A percentile compares a stretch with the other conserved stretches of the same genome.
phyloP scores from a whole-genome alignment of 208 protist species.

The Borovskyia barvae region DNA sequence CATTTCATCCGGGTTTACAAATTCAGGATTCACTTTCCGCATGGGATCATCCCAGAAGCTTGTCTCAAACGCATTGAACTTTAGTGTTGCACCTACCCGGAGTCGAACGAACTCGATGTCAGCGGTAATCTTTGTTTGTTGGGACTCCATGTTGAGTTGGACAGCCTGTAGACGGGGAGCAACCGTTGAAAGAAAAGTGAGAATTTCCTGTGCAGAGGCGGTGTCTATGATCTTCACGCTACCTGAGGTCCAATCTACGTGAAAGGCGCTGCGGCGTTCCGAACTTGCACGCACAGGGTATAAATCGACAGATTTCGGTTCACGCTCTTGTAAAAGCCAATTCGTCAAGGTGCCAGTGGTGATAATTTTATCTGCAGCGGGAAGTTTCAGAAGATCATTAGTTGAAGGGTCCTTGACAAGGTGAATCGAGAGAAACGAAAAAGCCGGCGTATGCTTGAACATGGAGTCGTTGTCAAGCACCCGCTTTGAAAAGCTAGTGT shows the following conservation, averaged over 20 bases:
- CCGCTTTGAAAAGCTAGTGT: slow-evolving; percentile 76
- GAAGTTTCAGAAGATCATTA: slow-evolving; percentile 45
- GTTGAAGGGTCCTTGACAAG: slow-evolving; percentile 71
- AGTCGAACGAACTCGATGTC: slow-evolving; percentile 77
- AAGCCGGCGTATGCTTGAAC: slow-evolving; percentile 78
- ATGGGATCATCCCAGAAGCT: slow-evolving; percentile 85
- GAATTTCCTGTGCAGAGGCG: slow-evolving; percentile 80
- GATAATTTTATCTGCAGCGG: slow-evolving; percentile 37
- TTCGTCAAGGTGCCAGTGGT: slow-evolving; percentile 66
- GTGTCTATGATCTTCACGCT: slow-evolving; percentile 87
- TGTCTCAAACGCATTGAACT: slow-evolving; percentile 80
- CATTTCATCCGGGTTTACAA: slow-evolving; percentile 76
- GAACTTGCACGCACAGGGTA: slow-evolving; percentile 30
- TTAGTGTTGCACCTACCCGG: slow-evolving; percentile 65
- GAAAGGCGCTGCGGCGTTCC: slow-evolving; percentile 56
- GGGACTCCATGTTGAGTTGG: slow-evolving; percentile 85
- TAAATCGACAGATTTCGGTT: slow-evolving; percentile 47
- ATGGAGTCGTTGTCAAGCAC: slow-evolving; percentile 83
- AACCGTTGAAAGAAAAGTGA: slow-evolving; percentile 82
- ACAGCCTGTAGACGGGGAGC: slow-evolving; percentile 87
- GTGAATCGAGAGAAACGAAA: slow-evolving; percentile 90
- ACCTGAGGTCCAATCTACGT: slow-evolving; percentile 84
- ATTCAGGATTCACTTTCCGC: slow-evolving; percentile 48
- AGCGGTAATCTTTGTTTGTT: slow-evolving; percentile 61
- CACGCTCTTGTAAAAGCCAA: slow-evolving; percentile 77